These are phyloP conservation scores for Pichia deserticola DNA, from an alignment of 805 yeast species.

Conservation along the genomic window DNA sequence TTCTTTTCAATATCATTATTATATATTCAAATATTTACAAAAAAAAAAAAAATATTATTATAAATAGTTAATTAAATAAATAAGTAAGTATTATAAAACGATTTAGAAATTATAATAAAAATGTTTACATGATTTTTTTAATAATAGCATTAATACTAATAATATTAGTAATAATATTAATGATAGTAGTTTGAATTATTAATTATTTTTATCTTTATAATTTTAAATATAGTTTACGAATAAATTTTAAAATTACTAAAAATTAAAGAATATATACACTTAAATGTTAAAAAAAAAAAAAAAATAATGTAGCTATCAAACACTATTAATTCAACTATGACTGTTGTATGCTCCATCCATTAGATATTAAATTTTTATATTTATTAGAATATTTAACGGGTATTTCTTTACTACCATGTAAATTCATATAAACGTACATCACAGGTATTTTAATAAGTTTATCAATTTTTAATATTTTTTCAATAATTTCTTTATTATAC, in stretches of 20 bases:
- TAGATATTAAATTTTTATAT: constrained; percentile 6
- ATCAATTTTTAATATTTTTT: constrained; percentile 9
- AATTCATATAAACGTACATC: constrained; percentile 19
- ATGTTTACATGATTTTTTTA: too few species aligned
- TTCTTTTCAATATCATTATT: too few species aligned
- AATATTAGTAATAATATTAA: too few species aligned
- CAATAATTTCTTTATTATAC: background rate
- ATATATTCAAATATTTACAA: too few species aligned
- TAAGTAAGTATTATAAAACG: too few species aligned
- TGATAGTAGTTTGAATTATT: too few species aligned
- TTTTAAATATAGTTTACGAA: background rate
- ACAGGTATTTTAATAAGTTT: constrained; percentile 17
- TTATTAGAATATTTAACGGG: constrained; percentile 3
- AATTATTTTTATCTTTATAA: background rate
- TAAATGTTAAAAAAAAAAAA: constrained; percentile 8
- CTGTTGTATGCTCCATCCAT: constrained; percentile 17
- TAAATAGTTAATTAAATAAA: too few species aligned
- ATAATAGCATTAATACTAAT: too few species aligned
- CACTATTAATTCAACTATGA: background rate
- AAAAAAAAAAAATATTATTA: background rate
- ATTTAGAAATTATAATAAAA: too few species aligned
- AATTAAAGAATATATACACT: too few species aligned
- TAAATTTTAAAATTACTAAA: background rate
- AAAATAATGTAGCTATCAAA: background rate
- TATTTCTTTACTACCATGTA: constrained; percentile 5